Evolutionary conservation across 768 basidiomycete species (phyloP), one percentile per base, ranked within the genome.

Genomic region (Suillus plorans): DNA sequence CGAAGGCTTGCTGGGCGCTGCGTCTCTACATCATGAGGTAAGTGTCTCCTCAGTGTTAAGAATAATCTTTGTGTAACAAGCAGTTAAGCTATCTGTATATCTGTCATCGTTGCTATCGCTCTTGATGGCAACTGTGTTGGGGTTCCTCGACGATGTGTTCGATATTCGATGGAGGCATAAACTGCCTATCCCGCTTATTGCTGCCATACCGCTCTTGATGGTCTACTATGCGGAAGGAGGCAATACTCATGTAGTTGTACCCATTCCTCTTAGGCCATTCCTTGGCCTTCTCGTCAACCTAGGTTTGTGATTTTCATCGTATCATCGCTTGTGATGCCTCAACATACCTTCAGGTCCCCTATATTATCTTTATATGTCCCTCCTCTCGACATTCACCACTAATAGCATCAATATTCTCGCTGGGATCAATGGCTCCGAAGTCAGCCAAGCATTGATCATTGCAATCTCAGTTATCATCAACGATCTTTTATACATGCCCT

Each of bases 141-240:
- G 97, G 39, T 97, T 99, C 74, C 81, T 98, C 53, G 97, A 99
- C 71, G 97, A 99, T 76, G 85, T 99, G 5, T 99, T 99, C 69
- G 97, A 99, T 74, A 98, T 99, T 69, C 89, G 97, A 20, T 99
- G 97, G 97, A 80, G 97, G 64, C 95, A 99, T 78, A 99, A 99
- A 76, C 79, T 99, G 14, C 97, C 97, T 0, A 96, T 99, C 62
- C 97, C 97, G 0, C 86, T 99, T 72, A 92, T 99, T 66, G 97
- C 95, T 0, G 92, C 93, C 25, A 92, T 99, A 18, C 97, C 97
- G 3, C 84, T 99, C 22, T 82, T 99, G 31, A 90, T 99, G 80
- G 97, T 98, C 10, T 99, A 99, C 77, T 97, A 92, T 75, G 94
- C 97, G 2, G 97, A 97, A 70, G 86, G 86, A 12, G 97, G 97